Evolutionary conservation across 306 rosid species (phyloP).

Genomic region (Dalbergia oliveri): DNA sequence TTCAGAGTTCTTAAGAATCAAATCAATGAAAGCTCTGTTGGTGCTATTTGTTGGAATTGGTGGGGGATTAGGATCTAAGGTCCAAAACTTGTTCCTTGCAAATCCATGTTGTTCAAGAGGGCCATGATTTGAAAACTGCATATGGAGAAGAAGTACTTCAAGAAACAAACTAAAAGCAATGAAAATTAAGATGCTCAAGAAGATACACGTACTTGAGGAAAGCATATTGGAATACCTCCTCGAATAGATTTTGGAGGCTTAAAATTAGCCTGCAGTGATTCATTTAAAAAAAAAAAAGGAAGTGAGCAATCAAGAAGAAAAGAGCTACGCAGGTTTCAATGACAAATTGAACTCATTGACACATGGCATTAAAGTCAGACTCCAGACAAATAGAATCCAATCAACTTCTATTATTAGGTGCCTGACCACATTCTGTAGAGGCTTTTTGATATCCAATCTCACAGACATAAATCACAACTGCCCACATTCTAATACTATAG

Average conservation of each 20-base stretch:
- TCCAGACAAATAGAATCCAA: background rate
- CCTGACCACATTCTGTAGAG: background rate
- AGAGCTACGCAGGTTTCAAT: background rate
- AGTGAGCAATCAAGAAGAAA: background rate
- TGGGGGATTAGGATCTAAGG: constrained; percentile 77
- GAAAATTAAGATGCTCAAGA: constrained; percentile 14
- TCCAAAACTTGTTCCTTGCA: constrained; percentile 79
- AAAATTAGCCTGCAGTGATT: constrained; percentile 66
- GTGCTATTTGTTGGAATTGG: constrained; percentile 60
- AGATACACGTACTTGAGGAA: constrained; percentile 75
- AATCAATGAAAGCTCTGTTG: constrained; percentile 65
- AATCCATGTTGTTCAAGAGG: constrained; percentile 81
- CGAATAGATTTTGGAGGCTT: constrained; percentile 79
- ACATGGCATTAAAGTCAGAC: constrained; percentile 1
- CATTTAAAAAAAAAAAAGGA: background rate
- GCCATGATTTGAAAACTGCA: constrained; percentile 71
- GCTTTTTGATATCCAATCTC: background rate
- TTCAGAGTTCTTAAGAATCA: constrained; percentile 71
- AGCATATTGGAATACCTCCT: constrained; percentile 85
- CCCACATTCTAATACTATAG: too few species aligned
- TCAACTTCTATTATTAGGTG: background rate
- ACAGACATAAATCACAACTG: background rate
- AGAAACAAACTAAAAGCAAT: constrained; percentile 21
- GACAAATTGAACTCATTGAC: constrained; percentile 1
- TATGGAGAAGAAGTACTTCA: constrained; percentile 22